Conservation (phyloP, 139 green algal genomes). For the Edaphochlamys debaryana region DNA sequence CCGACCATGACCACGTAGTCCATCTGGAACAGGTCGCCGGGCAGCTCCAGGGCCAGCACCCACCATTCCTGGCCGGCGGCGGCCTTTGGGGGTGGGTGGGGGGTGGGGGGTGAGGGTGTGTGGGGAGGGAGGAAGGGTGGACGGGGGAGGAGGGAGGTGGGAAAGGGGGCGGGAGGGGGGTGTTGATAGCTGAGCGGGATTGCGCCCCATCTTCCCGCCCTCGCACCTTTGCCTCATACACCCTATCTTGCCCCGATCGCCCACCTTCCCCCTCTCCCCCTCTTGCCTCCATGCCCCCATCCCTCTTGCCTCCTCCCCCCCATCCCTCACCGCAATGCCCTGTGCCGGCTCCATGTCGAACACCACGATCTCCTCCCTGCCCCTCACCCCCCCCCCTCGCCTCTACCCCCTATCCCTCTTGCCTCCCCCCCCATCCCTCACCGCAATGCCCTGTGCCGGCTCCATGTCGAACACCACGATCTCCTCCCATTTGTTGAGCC, state of each 20-base stretch:
- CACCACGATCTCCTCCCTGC: slow-evolving; percentile 11
- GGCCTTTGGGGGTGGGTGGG: too few species aligned
- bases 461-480: slow-evolving; percentile 68
- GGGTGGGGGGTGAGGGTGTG: neutral
- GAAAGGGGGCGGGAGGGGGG: neutral
- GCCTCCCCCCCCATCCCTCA: neutral
- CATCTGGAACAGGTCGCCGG: slow-evolving; percentile 71
- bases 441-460: slow-evolving; percentile 42
- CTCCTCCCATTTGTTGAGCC: slow-evolving; percentile 86
- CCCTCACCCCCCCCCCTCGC: neutral
- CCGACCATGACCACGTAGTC: slow-evolving; percentile 86
- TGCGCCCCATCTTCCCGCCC: too few species aligned
- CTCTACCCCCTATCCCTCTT: neutral
- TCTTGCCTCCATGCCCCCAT: too few species aligned
- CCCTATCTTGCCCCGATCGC: too few species aligned
- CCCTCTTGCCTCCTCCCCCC: neutral
- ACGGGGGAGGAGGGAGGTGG: neutral
- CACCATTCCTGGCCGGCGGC: slow-evolving; percentile 63
- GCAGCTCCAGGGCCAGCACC: slow-evolving; percentile 59
- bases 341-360: slow-evolving; percentile 16
- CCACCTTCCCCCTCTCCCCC: too few species aligned
- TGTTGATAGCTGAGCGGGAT: too few species aligned
- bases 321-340: slow-evolving; percentile 34
- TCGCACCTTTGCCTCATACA: too few species aligned
- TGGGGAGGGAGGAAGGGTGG: neutral